Percentiles rank a stretch among this genome's conserved stretches.
These are phyloP conservation scores for Heritiera fomes DNA, from an alignment of 345 rosid genomes.

Conservation along the genomic window DNA sequence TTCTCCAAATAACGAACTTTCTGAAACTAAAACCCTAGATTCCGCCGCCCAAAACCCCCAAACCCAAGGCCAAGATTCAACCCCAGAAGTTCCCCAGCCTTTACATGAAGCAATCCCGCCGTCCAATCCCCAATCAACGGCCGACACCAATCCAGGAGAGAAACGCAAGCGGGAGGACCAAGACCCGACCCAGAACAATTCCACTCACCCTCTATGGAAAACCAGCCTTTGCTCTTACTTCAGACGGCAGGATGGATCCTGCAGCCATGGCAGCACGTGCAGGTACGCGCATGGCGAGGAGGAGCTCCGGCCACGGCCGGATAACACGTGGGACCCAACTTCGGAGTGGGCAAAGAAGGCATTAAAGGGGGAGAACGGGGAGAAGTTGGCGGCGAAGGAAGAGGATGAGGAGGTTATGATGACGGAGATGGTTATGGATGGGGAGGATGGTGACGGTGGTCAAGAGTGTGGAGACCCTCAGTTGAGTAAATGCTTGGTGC, in stretches of 20 bases:
- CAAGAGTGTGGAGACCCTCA: slow-evolving; percentile 42
- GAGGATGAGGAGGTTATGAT: slow-evolving; percentile 37
- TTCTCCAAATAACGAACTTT: slow-evolving; percentile 39
- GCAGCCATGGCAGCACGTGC: slow-evolving; percentile 75
- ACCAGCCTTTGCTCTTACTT: slow-evolving; percentile 91
- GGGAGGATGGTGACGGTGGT: slow-evolving; percentile 37
- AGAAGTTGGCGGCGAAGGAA: slow-evolving; percentile 26
- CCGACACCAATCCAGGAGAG: slow-evolving; percentile 35
- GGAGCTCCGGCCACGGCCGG: slow-evolving; percentile 42
- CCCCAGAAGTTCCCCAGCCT: slow-evolving; percentile 1
- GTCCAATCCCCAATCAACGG: slow-evolving; percentile 30
- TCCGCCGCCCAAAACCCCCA: slow-evolving; percentile 5
- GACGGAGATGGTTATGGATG: too few relatives aligned
- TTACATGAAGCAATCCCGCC: slow-evolving; percentile 17
- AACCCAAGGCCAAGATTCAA: slow-evolving; percentile 27
- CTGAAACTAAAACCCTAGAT: slow-evolving; percentile 36
- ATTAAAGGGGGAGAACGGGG: slow-evolving; percentile 33
- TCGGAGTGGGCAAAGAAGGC: slow-evolving; percentile 81
- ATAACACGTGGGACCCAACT: slow-evolving; percentile 94
- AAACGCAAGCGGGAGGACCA: slow-evolving; percentile 69
- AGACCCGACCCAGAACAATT: slow-evolving; percentile 24
- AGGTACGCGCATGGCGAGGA: slow-evolving; percentile 59
- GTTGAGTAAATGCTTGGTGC: slow-evolving; percentile 74
- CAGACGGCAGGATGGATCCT: slow-evolving; percentile 52
- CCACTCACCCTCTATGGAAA: slow-evolving; percentile 51